Evolutionary conservation across 2,329 filamentous ascomycete species (phyloP), one percentile per base, ranked within the genome.

Genomic region (Mycogone perniciosa): DNA sequence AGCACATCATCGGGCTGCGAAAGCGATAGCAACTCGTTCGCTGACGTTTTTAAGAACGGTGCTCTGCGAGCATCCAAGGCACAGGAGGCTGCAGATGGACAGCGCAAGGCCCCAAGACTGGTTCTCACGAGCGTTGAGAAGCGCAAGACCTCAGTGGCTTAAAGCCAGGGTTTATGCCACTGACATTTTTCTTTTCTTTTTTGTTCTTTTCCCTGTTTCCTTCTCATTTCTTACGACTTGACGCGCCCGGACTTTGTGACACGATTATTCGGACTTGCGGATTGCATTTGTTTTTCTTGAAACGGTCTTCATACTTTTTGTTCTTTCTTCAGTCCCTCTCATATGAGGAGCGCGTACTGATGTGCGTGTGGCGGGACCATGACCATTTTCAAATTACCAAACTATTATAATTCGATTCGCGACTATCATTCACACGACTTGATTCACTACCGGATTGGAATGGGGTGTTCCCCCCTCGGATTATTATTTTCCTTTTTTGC

Each of bases 61-160:
- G 66, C 72, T 60, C 68, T 76, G 65, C 67, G 75, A 64, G 68
- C 71, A 44, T 67, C 74, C 71, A 79, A 83, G 66, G 68, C 62
- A 35, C 70, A 79, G 56, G 76, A 82, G 60, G 73, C 72, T 39
- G 69, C 71, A 46, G 77, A 80, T 57, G 76, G 79, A 53, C 83
- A 89, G 70, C 88, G 89, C 71, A 91, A 86, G 76, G 87, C 86
- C 60, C 86, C 89, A 48, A 86, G 90, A 77, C 82, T 96, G 64
- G 86, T 96, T 59, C 79, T 96, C 59, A 91, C 88, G 59, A 91
- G 85, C 67, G 86, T 84, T 56, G 90, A 95, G 76, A 96, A 95
- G 81, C 87, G 90, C 69, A 95, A 89, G 78, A 56, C 60, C 31
- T 58, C 61, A 8, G 48, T 55, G 42, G 60, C 57, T 53, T 63